Conservation (phyloP, 169 alveolate genomes). For the Perkinsus olseni region DNA sequence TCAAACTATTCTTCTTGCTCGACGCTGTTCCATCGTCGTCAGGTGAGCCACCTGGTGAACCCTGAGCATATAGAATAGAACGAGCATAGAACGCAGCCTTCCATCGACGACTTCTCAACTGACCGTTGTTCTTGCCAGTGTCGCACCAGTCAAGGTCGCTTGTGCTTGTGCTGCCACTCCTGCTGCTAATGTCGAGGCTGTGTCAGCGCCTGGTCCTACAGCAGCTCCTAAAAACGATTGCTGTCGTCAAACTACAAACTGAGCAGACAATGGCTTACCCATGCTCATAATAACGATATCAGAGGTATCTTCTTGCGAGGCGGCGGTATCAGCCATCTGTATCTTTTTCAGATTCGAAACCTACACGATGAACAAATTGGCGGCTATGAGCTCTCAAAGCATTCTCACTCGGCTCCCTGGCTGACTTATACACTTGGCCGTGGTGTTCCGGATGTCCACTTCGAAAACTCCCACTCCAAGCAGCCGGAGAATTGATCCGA, state of each 20-base stretch:
- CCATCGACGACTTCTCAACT: background rate
- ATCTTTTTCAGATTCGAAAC: background rate
- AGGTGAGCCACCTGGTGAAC: background rate
- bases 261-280: background rate
- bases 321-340: background rate
- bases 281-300: background rate
- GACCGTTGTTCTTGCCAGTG: background rate
- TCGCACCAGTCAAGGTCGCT: background rate
- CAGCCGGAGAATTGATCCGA: background rate
- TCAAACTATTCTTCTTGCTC: background rate
- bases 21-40: background rate
- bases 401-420: background rate
- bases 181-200: background rate
- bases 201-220: background rate
- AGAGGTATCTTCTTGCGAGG: background rate
- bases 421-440: background rate
- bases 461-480: background rate
- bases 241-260: background rate
- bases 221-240: background rate
- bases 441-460: background rate
- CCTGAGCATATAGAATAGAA: background rate
- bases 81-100: background rate
- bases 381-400: background rate
- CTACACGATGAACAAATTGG: background rate
- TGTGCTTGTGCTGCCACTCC: background rate